Evolutionary conservation across 306 rosid species (phyloP).

Genomic region (Dalbergia cochinchinensis): DNA sequence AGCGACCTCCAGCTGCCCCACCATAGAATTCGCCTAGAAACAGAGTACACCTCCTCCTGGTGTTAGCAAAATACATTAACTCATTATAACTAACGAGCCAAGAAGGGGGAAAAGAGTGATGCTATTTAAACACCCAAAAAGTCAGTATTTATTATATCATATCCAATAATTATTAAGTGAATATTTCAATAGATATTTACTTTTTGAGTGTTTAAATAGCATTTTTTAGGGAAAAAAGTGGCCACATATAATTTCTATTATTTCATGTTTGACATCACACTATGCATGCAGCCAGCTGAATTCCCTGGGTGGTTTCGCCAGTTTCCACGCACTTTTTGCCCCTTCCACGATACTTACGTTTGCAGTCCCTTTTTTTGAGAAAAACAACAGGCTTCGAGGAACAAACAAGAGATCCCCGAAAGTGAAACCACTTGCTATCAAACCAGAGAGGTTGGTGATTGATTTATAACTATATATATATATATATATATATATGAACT

Average conservation of each 20-base stretch:
- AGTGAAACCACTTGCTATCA: slow-evolving; percentile 55
- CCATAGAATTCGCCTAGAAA: too few relatives aligned
- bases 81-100: background rate
- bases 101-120: too few relatives aligned
- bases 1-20: too few relatives aligned
- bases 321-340: slow-evolving; percentile 21
- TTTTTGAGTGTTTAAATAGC: too few relatives aligned
- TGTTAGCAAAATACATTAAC: too few relatives aligned
- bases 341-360: background rate
- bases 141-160: too few relatives aligned
- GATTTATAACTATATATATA: slow-evolving; percentile 17
- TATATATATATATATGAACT: slow-evolving; percentile 7
- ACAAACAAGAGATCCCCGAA: slow-evolving; percentile 27
- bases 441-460: background rate
- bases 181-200: too few relatives aligned
- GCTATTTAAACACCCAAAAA: too few relatives aligned
- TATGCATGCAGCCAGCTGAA: slow-evolving; percentile 34
- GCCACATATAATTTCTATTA: background rate
- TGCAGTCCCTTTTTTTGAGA: slow-evolving; percentile 41
- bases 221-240: too few relatives aligned
- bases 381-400: slow-evolving; percentile 64
- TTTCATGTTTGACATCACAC: background rate
- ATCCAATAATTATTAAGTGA: too few relatives aligned
- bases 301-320: slow-evolving; percentile 32
- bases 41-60: background rate